Evolutionary conservation across 495 filamentous ascomycete species (phyloP).

Genomic region (Bacidia rubella): DNA sequence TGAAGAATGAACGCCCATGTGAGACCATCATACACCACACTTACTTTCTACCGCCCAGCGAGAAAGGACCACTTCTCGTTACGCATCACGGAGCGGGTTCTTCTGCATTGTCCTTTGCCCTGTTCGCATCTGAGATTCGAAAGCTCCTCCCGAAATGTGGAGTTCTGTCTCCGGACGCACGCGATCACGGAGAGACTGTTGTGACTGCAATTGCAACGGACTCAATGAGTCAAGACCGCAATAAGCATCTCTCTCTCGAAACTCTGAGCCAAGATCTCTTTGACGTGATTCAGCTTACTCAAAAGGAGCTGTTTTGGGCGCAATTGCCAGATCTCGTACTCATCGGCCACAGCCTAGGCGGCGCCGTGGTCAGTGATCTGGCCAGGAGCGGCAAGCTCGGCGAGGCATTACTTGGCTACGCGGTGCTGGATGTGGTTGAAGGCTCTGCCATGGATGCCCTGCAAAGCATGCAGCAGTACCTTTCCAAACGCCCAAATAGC

Average conservation of each 20-base stretch:
- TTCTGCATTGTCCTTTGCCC: slow-evolving; percentile 74
- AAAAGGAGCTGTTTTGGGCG: slow-evolving; percentile 53
- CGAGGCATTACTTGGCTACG: slow-evolving; percentile 62
- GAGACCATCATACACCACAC: slow-evolving; percentile 59
- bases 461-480: slow-evolving; percentile 83
- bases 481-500: slow-evolving; percentile 64
- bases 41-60: slow-evolving; percentile 54
- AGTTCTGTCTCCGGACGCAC: slow-evolving; percentile 69
- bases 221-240: slow-evolving; percentile 18
- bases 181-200: slow-evolving; percentile 70
- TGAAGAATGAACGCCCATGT: slow-evolving; percentile 33
- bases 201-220: slow-evolving; percentile 19
- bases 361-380: slow-evolving; percentile 83
- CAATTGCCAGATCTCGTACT: slow-evolving; percentile 61
- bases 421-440: slow-evolving; percentile 91
- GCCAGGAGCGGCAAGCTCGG: slow-evolving; percentile 55
- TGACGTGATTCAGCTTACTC: slow-evolving; percentile 50
- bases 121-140: slow-evolving; percentile 62
- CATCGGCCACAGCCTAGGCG: slow-evolving; percentile 89
- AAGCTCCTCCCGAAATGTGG: slow-evolving; percentile 69
- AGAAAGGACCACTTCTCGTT: slow-evolving; percentile 65
- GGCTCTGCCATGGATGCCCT: slow-evolving; percentile 80
- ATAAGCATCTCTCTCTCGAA: slow-evolving; percentile 48
- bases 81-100: slow-evolving; percentile 86
- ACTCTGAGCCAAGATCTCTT: slow-evolving; percentile 63